Evolutionary conservation across 257 asterid species (phyloP).

Genomic region (Leonotis leonurus): DNA sequence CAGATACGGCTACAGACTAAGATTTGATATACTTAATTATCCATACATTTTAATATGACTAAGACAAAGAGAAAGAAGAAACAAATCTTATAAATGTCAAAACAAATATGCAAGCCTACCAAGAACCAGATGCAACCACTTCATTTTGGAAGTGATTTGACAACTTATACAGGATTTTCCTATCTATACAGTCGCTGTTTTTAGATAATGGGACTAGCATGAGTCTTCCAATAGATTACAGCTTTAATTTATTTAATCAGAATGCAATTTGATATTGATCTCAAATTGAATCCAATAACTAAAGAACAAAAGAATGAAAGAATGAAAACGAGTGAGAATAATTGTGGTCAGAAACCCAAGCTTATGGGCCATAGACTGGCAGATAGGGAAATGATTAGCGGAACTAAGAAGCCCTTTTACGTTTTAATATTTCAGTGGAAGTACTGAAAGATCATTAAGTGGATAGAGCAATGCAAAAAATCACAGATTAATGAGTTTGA

Average conservation of each 20-base stretch:
- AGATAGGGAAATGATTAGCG: not conserved
- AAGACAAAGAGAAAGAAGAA: too few species aligned
- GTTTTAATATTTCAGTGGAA: not conserved
- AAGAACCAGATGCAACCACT: not conserved
- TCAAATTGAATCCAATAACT: not conserved
- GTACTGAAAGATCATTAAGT: not conserved
- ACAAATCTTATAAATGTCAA: too few species aligned
- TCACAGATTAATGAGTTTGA: not conserved
- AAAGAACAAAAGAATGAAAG: too few species aligned
- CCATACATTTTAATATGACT: too few species aligned
- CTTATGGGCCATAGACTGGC: not conserved
- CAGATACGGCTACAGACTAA: not conserved
- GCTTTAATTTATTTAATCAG: not conserved
- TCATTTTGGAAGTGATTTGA: not conserved
- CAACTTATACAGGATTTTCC: not conserved
- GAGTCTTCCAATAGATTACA: not conserved
- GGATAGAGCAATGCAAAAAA: not conserved
- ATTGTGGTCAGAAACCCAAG: not conserved
- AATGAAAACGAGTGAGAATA: too few species aligned
- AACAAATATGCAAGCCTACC: not conserved
- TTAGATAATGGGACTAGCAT: not conserved
- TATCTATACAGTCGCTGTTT: not conserved
- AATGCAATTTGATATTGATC: not conserved
- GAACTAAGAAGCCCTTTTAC: not conserved
- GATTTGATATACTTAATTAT: not conserved